phyloP scores from a whole-genome alignment of 495 filamentous ascomycete genomes.

The Trichoderma virens region DNA sequence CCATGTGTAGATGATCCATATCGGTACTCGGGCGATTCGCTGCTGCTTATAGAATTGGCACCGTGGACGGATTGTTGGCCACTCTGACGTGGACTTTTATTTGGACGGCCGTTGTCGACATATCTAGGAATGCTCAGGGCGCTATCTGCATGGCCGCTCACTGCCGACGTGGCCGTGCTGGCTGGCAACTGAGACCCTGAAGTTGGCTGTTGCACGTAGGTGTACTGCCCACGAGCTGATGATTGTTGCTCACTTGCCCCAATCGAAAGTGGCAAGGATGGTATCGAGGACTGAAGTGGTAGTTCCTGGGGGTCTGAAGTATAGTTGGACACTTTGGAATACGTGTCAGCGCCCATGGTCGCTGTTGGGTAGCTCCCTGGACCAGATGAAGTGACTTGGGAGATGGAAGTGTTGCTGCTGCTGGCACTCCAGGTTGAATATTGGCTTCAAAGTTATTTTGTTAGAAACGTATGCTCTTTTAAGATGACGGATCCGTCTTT shows the following conservation, averaged over 20 bases:
- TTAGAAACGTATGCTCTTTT: not conserved
- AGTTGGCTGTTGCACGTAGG: conserved; percentile 33
- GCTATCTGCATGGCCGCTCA: conserved; percentile 20
- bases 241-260: conserved; percentile 32
- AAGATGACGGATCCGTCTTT: not conserved
- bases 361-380: conserved; percentile 33
- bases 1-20: conserved; percentile 34
- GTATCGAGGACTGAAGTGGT: conserved; percentile 40
- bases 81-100: conserved; percentile 46
- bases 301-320: conserved; percentile 42
- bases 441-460: not conserved
- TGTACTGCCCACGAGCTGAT: conserved; percentile 40
- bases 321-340: conserved; percentile 39
- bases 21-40: conserved; percentile 39
- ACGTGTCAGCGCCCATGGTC: conserved; percentile 35
- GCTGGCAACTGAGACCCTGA: conserved; percentile 33
- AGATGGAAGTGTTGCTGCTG: conserved; percentile 24
- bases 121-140: conserved; percentile 37
- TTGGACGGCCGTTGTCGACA: conserved; percentile 43
- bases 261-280: conserved; percentile 40
- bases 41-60: conserved; percentile 34
- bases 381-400: conserved; percentile 32
- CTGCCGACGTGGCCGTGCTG: not conserved
- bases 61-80: conserved; percentile 38
- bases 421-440: conserved; percentile 6